These are phyloP conservation scores for Arthrobotrys musiformis DNA, from an alignment of 2,329 filamentous ascomycete genomes.

Conservation along the genomic window DNA sequence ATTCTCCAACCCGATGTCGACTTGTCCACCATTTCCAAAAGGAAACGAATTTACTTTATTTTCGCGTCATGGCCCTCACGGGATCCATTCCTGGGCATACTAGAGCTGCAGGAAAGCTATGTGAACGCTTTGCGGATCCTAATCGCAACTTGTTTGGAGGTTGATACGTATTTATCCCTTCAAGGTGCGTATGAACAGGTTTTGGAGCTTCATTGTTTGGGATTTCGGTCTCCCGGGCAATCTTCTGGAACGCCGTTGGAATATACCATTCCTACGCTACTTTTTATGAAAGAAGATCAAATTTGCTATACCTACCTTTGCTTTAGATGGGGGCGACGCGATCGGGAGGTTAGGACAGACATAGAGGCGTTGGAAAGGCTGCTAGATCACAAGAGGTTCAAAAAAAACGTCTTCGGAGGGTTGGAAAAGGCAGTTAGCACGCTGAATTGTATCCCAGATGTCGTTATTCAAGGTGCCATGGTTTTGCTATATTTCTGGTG, in stretches of 20 bases:
- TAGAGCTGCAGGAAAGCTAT: neutral
- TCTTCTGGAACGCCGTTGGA: neutral
- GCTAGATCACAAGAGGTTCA: neutral
- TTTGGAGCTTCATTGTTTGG: neutral
- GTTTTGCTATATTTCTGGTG: constrained; percentile 1
- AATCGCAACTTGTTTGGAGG: neutral
- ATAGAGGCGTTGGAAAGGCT: neutral
- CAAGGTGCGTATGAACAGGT: neutral
- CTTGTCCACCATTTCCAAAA: neutral
- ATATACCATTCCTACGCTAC: neutral
- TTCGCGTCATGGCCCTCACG: neutral
- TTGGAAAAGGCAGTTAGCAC: neutral
- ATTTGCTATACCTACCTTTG: constrained; percentile 10
- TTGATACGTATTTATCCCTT: neutral
- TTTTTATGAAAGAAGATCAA: constrained; percentile 9
- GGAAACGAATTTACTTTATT: neutral
- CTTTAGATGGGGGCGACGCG: neutral
- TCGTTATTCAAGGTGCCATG: neutral
- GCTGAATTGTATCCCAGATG: neutral
- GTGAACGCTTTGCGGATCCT: neutral
- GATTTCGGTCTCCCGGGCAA: neutral
- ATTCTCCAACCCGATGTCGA: neutral
- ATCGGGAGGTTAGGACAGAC: neutral
- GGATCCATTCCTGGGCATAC: no score
- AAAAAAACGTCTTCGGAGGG: neutral